Evolutionary conservation across 345 rosid genomes (phyloP).

Genomic region (Euphorbia lathyris): DNA sequence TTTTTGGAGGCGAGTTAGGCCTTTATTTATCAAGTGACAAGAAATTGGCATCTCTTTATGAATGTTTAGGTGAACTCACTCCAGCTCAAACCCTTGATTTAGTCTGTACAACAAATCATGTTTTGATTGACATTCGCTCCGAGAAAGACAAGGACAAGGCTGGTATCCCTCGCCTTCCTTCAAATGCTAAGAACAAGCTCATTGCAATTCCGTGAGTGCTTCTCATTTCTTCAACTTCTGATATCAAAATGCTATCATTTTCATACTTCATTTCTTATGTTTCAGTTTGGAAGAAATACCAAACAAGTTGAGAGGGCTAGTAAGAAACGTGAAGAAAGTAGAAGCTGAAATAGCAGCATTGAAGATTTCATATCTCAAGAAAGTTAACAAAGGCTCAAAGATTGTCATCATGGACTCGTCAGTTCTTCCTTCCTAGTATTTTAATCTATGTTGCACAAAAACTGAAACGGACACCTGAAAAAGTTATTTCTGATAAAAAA

Average conservation of each 20-base stretch:
- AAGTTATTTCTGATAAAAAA: too few species aligned
- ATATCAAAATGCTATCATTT: background rate
- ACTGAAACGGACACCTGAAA: too few species aligned
- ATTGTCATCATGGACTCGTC: conserved; percentile 85
- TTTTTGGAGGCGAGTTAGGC: too few species aligned
- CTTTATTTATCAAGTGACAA: too few species aligned
- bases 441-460: too few species aligned
- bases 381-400: conserved; percentile 75
- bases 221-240: background rate
- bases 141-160: conserved; percentile 91
- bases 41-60: conserved; percentile 9
- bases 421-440: conserved; percentile 19
- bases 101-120: conserved; percentile 44
- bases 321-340: conserved; percentile 63
- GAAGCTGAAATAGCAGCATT: conserved; percentile 91
- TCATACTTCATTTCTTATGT: background rate
- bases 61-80: conserved; percentile 62
- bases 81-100: conserved; percentile 88
- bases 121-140: conserved; percentile 79
- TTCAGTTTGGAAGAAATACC: conserved; percentile 81
- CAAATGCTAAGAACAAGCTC: conserved; percentile 73
- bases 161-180: conserved; percentile 92
- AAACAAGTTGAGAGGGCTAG: conserved; percentile 67
- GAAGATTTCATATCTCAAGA: conserved; percentile 87
- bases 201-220: conserved; percentile 75